Evolutionary conservation across 108 stramenopile genomes (phyloP), one percentile per base, ranked within the genome.

Genomic region (Schizochytrium sp.): DNA sequence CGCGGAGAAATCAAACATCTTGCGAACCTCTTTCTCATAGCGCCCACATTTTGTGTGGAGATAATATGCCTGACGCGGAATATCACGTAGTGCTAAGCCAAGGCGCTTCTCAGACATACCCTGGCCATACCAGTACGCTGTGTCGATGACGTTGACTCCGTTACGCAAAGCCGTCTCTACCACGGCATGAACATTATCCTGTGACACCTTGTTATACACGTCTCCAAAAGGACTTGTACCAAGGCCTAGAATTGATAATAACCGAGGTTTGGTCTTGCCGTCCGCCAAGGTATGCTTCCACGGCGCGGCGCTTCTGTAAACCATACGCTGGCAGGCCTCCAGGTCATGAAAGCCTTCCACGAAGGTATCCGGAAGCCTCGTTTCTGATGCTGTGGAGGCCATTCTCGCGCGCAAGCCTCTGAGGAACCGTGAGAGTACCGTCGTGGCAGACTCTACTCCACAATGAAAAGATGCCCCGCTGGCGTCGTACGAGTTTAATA

Each of bases 1-100:
- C 28, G 90, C 89, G 38, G 96, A 95, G 92, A 96, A 97, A 89
- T 96, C 97, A 92, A 97, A 97, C 91, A 96, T 96, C 57, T 93
- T 87, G 28, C 83, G 76, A 47, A 83, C 76, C 10, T 83, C 76
- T 28, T 83, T 83, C 47, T 83, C 76, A 40, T 83, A 83, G 15
- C 76, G 47, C 0, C 76, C 76, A 3, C 76, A 83, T 40, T 83
- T 83, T n/a, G 76, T 19, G 76, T 83, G 76, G 50, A 83, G 50
- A 40, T 55, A 83, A 53, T 55, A 49, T 5, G 76, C 76, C 3
- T 83, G 50, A n/a, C 76, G 47, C 7, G 76, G 76, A 10, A 83
- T 28, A n/a, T 83, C 55, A 5, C 15, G 50, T n/a, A 83, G 76
- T 13, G 76, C 76, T 53, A 10, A 55, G 8, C 76, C 76, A 38